A percentile compares a stretch with the other conserved stretches of the same genome.
Evolutionary conservation across 148 eudicot species (phyloP).

Genomic region (Rhododendron vialii): DNA sequence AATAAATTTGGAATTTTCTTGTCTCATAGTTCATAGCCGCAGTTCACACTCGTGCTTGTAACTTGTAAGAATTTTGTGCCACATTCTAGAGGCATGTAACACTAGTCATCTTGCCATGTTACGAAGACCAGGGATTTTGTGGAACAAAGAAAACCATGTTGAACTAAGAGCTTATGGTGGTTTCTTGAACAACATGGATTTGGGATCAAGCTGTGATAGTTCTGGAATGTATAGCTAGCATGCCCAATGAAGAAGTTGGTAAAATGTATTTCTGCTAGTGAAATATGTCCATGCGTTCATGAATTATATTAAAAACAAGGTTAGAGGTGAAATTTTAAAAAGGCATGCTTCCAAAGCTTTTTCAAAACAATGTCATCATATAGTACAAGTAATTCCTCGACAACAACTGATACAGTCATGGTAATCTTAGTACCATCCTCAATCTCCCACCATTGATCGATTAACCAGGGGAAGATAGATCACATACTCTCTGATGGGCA

Average conservation of each 20-base stretch:
- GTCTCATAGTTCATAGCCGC: neutral
- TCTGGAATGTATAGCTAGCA: neutral
- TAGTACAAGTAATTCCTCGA: neutral
- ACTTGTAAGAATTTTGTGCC: neutral
- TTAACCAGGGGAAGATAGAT: neutral
- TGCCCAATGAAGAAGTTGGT: neutral
- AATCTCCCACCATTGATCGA: neutral
- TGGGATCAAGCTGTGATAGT: slow-evolving; percentile 2
- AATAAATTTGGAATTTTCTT: neutral
- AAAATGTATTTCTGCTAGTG: neutral
- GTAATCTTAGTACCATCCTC: neutral
- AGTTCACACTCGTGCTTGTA: neutral
- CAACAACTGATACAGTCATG: neutral
- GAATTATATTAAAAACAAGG: neutral
- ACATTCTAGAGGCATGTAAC: neutral
- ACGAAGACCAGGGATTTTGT: neutral
- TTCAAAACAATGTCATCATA: neutral
- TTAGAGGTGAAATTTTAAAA: neutral
- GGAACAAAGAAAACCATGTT: neutral
- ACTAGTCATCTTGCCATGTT: neutral
- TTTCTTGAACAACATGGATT: neutral
- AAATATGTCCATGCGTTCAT: neutral
- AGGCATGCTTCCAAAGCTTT: neutral
- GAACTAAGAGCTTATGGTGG: neutral
- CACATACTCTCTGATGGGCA: neutral